Conservation (phyloP, 768 basidiomycete species). For the Sarcodon aspratus region DNA sequence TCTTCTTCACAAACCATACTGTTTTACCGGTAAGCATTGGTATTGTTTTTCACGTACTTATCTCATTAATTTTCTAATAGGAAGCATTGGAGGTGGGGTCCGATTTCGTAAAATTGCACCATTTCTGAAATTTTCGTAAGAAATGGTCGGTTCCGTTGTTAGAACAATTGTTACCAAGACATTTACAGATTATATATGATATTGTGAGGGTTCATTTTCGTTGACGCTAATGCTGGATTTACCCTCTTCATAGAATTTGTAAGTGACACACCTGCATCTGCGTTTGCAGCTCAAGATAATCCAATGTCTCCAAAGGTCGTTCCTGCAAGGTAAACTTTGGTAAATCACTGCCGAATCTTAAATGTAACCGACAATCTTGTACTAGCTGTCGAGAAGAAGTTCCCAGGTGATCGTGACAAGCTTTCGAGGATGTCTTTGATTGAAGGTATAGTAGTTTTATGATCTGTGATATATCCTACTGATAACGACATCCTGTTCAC, state of each 20-base stretch:
- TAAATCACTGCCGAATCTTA: neutral
- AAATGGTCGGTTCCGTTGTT: slow-evolving; percentile 90
- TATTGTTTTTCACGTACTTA: neutral
- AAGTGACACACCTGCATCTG: slow-evolving; percentile 9
- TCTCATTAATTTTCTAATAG: slow-evolving; percentile 21
- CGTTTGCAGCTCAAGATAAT: neutral
- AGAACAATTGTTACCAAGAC: slow-evolving; percentile 77
- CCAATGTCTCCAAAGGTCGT: slow-evolving; percentile 27
- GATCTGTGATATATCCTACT: neutral
- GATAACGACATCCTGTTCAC: neutral
- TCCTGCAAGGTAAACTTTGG: slow-evolving; percentile 49
- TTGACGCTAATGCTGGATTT: neutral
- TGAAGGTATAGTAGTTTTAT: slow-evolving; percentile 42
- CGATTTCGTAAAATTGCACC: neutral
- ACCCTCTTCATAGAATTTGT: slow-evolving; percentile 33
- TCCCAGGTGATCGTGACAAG: slow-evolving; percentile 76
- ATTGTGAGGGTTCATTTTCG: slow-evolving; percentile 41
- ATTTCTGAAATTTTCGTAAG: slow-evolving; percentile 12
- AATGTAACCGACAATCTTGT: neutral
- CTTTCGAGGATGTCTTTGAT: slow-evolving; percentile 86
- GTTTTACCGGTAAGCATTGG: slow-evolving; percentile 63
- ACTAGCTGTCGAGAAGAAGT: slow-evolving; percentile 76
- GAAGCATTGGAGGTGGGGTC: slow-evolving; percentile 51
- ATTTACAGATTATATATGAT: slow-evolving; percentile 89
- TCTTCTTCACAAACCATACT: slow-evolving; percentile 95